Conservation (phyloP, 2,329 filamentous ascomycete species). For the Apiospora pterosperma region DNA sequence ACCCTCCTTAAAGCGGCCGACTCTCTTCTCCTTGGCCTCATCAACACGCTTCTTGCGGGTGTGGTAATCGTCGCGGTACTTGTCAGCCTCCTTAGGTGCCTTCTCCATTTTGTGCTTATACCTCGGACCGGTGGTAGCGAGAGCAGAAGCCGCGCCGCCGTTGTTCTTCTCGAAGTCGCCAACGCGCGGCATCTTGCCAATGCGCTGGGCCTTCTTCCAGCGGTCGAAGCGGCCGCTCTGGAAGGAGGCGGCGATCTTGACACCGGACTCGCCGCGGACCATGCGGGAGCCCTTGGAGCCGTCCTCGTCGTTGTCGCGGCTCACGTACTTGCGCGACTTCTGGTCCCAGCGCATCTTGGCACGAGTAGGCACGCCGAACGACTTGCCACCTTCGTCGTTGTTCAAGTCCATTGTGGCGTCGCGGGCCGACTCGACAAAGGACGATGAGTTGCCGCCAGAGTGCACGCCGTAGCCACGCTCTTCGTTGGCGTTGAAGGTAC, state of each 20-base stretch:
- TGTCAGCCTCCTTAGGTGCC: conserved; percentile 92
- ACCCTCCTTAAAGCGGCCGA: conserved; percentile 71
- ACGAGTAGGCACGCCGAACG: conserved; percentile 74
- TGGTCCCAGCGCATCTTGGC: conserved; percentile 92
- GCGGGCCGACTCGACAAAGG: conserved; percentile 82
- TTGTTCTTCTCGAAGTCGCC: conserved; percentile 70
- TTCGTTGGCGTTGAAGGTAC: conserved; percentile 75
- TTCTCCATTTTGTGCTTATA: conserved; percentile 85
- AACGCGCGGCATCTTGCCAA: conserved; percentile 73
- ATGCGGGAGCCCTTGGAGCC: conserved; percentile 71
- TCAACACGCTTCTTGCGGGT: conserved; percentile 85
- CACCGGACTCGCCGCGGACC: conserved; percentile 84
- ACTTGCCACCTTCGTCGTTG: conserved; percentile 79
- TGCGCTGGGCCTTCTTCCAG: conserved; percentile 84
- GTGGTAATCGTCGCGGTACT: conserved; percentile 85
- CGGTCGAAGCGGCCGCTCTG: conserved; percentile 88
- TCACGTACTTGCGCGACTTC: conserved; percentile 92
- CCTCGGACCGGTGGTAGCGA: conserved; percentile 43
- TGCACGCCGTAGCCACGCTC: conserved; percentile 93
- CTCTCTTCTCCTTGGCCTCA: conserved; percentile 80
- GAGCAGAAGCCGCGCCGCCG: conserved; percentile 23
- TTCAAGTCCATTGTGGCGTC: conserved; percentile 87
- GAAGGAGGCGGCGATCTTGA: conserved; percentile 94
- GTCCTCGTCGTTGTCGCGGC: conserved; percentile 89
- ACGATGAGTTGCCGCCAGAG: conserved; percentile 60